Conservation (phyloP, 495 filamentous ascomycete species). For the Podospora conica region DNA sequence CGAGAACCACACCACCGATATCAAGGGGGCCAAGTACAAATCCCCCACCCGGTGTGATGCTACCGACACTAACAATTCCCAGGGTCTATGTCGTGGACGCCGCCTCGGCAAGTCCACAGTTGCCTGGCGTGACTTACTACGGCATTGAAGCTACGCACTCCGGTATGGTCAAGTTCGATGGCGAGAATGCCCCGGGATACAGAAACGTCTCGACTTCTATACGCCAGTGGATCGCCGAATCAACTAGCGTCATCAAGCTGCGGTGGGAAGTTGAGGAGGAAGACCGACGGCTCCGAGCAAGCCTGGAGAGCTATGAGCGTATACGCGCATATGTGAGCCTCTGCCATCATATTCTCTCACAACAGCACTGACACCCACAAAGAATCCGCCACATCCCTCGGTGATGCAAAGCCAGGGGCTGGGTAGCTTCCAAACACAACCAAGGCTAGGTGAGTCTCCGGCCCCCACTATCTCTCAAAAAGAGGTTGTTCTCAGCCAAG, state of each 20-base stretch:
- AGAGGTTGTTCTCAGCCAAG: constrained; percentile 16
- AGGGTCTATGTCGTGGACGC: constrained; percentile 62
- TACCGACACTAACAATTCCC: constrained; percentile 1
- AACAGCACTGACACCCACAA: neutral
- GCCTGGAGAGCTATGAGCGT: constrained; percentile 39
- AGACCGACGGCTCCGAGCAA: constrained; percentile 39
- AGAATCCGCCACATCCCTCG: constrained; percentile 9
- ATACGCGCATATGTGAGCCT: constrained; percentile 34
- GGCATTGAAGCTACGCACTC: constrained; percentile 79
- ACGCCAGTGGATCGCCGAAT: constrained; percentile 58
- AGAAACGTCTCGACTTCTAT: constrained; percentile 66
- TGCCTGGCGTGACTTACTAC: constrained; percentile 68
- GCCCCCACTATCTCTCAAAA: neutral
- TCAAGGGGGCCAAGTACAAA: constrained; percentile 50
- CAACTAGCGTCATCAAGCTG: constrained; percentile 49
- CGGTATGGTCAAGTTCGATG: constrained; percentile 83
- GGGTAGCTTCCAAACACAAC: constrained; percentile 18
- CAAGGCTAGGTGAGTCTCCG: constrained; percentile 4
- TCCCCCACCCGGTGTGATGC: neutral
- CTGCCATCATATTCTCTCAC: neutral
- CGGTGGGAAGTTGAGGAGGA: constrained; percentile 61
- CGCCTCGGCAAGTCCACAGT: constrained; percentile 64
- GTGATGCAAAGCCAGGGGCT: constrained; percentile 13
- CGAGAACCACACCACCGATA: constrained; percentile 60
- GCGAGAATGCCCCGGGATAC: constrained; percentile 65